Evolutionary conservation across 108 stramenopile genomes (phyloP), one percentile per base, ranked within the genome.

Genomic region (Bacterosira constricta): DNA sequence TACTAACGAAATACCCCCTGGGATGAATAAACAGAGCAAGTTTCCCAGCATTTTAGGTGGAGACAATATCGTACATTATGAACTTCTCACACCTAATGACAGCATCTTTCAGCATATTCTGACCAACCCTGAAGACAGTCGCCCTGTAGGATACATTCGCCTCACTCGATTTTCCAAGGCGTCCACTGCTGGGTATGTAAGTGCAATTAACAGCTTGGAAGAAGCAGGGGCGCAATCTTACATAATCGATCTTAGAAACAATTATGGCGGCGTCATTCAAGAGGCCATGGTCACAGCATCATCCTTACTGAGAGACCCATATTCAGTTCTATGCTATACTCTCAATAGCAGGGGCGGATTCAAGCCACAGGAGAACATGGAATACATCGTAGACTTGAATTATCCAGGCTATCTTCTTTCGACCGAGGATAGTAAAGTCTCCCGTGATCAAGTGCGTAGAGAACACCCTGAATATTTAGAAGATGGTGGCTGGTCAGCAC

Each of bases 211-310:
- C 27, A 63, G 30, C 10, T 63, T 93, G 36, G 92, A 93, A 69
- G 79, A 73, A 17, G 83, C 73, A n/a, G 92, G 86, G 6, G 92
- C 89, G 9, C 47, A 84, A 51, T 87, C 88, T n/a, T 93, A 89
- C 56, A 87, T 93, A 4, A 79, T 93, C 32, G 92, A 93, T 71
- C 47, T 93, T 10, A 68, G 92, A 44, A 93, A 93, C 79, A 89
- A 89, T 42, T 93, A 93, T 37, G 92, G 92, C 42, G 92, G 92
- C 18, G 78, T 89, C 49, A 85, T 93, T 65, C 92, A 93, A 69
- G 92, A 93, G 67, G 89, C 92, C 32, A 87, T 93, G 88, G 61
- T 93, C 18, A 86, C 86, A 17, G 92, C 92, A n/a, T 90, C 92
- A 13, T 86, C 86, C 10, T 34, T 93, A 15, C 79, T 93, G 6